These are phyloP conservation scores for Penicillium samsonianum DNA, from an alignment of 495 filamentous ascomycete species.

Conservation along the genomic window DNA sequence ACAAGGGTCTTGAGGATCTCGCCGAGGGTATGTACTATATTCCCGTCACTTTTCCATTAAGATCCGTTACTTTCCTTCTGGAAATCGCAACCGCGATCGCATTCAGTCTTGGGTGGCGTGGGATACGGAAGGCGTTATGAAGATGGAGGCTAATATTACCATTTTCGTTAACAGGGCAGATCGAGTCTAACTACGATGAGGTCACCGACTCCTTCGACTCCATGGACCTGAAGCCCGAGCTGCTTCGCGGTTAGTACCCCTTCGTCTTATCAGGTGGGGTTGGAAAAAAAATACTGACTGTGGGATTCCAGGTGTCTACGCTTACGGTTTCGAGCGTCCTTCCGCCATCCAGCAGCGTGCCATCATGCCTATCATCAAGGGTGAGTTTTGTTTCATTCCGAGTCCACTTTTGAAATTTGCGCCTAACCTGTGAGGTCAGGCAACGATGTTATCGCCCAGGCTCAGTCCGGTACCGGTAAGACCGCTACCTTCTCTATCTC, in stretches of 20 bases:
- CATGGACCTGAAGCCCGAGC: slow-evolving; percentile 94
- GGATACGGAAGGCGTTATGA: slow-evolving; percentile 6
- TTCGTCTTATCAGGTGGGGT: slow-evolving; percentile 22
- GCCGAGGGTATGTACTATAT: slow-evolving; percentile 68
- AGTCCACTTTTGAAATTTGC: slow-evolving; percentile 21
- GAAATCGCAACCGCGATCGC: slow-evolving; percentile 9
- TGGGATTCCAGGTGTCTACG: slow-evolving; percentile 78
- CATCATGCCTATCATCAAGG: slow-evolving; percentile 99
- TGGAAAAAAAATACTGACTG: slow-evolving; percentile 36
- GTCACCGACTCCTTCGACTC: slow-evolving; percentile 98
- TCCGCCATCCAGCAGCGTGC: slow-evolving; percentile 99
- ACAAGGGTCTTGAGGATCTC: slow-evolving; percentile 96
- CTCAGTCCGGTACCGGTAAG: slow-evolving; percentile 98
- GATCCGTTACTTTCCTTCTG: neutral
- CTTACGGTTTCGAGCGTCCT: slow-evolving; percentile 98
- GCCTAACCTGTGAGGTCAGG: slow-evolving; percentile 53
- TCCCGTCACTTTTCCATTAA: neutral
- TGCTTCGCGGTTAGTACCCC: slow-evolving; percentile 82
- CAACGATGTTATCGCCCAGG: slow-evolving; percentile 98
- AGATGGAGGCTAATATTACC: slow-evolving; percentile 27
- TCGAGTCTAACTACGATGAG: slow-evolving; percentile 99
- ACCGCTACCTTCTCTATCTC: slow-evolving; percentile 99
- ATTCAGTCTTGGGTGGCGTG: slow-evolving; percentile 23
- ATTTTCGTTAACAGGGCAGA: slow-evolving; percentile 68
- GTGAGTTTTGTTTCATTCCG: slow-evolving; percentile 56